Evolutionary conservation across 2,329 filamentous ascomycete genomes (phyloP).

Genomic region (Phaeosphaeria sp.): DNA sequence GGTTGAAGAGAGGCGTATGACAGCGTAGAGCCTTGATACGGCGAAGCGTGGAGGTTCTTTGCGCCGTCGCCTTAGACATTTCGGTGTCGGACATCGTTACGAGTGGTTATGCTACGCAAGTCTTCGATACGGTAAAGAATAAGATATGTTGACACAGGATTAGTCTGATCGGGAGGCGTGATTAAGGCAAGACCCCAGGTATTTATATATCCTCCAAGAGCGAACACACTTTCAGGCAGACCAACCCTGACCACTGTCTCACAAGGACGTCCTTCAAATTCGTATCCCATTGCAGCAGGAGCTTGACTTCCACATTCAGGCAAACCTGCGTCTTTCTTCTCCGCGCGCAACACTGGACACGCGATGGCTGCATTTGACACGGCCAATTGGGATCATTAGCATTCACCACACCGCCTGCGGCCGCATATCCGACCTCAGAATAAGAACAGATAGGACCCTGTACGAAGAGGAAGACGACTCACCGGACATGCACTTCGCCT

Average conservation of each 20-base stretch:
- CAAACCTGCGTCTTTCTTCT: neutral
- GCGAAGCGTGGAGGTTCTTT: neutral
- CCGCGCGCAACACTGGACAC: neutral
- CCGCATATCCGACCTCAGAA: neutral
- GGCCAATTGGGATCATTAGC: neutral
- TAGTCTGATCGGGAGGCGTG: neutral
- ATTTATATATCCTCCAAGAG: neutral
- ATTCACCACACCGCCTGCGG: neutral
- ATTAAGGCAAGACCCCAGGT: neutral
- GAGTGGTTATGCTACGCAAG: neutral
- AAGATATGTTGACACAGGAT: neutral
- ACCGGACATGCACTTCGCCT: neutral
- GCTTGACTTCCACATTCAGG: neutral
- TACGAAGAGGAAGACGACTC: neutral
- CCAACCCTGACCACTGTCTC: neutral
- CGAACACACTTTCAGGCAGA: neutral
- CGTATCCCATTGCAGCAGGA: neutral
- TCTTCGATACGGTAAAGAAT: neutral
- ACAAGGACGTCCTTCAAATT: neutral
- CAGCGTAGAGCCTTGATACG: neutral
- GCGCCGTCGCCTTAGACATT: neutral
- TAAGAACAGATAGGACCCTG: neutral
- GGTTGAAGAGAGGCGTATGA: neutral
- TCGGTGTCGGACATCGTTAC: neutral
- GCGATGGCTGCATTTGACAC: neutral